Evolutionary conservation across 345 rosid species (phyloP).

Genomic region (Corymbia maculata): DNA sequence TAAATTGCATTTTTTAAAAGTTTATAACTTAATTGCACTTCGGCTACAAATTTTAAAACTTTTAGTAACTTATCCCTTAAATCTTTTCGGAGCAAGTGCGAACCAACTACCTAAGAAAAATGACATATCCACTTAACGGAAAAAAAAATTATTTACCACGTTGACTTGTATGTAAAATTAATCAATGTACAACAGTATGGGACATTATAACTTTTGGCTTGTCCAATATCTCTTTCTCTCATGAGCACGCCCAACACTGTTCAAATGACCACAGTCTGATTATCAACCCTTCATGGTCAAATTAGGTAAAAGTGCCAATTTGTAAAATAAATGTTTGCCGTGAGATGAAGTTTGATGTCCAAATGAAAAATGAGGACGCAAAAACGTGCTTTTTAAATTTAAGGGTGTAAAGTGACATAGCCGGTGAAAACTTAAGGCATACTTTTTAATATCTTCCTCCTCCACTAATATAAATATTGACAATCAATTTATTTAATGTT

Average conservation of each 20-base stretch:
- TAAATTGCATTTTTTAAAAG: no score
- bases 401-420: rapidly evolving
- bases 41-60: neutral
- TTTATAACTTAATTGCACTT: no score
- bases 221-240: neutral
- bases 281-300: neutral
- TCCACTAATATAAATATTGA: rapidly evolving
- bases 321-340: no score
- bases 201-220: neutral
- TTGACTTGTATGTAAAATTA: neutral
- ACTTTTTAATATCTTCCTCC: neutral
- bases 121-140: neutral
- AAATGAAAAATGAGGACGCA: neutral
- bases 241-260: neutral
- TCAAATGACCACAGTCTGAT: neutral
- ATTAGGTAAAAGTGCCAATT: neutral
- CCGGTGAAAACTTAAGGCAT: neutral
- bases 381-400: neutral
- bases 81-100: neutral
- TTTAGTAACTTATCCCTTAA: no score
- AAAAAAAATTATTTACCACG: neutral
- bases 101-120: no score
- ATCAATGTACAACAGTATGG: neutral
- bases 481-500: rapidly evolving
- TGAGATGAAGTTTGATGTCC: neutral